Evolutionary conservation across 257 asterid genomes (phyloP), one percentile per base, ranked within the genome.

Genomic region (Dorcoceras hygrometricum): DNA sequence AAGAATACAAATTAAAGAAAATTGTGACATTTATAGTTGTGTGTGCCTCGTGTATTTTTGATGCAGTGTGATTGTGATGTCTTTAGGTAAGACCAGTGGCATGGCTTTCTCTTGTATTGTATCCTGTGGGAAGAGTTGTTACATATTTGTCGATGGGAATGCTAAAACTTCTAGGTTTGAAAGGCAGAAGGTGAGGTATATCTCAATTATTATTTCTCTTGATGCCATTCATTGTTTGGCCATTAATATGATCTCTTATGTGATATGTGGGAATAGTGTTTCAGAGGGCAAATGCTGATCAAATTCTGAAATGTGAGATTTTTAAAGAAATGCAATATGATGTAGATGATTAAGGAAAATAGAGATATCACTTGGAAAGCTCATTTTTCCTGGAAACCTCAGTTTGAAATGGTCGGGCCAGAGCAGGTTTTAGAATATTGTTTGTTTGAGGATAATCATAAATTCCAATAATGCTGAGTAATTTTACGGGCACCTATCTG

Each of bases 81-180:
- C 74, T 83, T 73, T 83, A 94, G 99, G 99, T 87, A 78, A 87
- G 97, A 76, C 99, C 99, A 59, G 99, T 94, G 77, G 99, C 99
- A 18, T 94, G 98, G 99, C 98, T 94, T 78, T 94, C 99, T 46
- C 78, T 85, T 22, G 76, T 94, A 51, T 75, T 94, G 67, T 94
- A 94, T 83, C 99, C 99, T 53, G 95, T 94, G 57, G 99, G 99
- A 69, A 82, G 98, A 84, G 87, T 94, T 48, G 99, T 94, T 36
- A 94, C 98, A 22, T 94, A 84, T 81, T 78, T 94, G 59, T 94
- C 99, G 59, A 91, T 87, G 99, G 99, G 99, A 72, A 94, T 94
- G 93, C 84, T 94, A 77, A 94, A 94, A 77, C 79, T 94, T 80
- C 88, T 94, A 24, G 96, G 99, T 43, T 69, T 94, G 82, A 94